These are phyloP conservation scores for Neoboletus magnificus DNA, from an alignment of 768 basidiomycete species.

Conservation along the genomic window DNA sequence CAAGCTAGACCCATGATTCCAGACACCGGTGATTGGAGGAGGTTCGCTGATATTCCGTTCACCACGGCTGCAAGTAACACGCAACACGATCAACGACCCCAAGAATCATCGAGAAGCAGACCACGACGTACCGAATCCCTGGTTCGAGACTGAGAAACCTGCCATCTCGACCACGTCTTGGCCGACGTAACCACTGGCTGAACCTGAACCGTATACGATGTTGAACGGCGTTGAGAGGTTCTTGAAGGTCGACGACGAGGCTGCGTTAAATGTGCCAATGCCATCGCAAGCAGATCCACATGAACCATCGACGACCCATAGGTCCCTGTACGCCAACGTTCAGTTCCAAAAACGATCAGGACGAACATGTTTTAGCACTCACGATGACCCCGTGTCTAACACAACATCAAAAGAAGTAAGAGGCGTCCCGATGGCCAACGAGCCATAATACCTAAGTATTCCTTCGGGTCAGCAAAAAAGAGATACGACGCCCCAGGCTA, in stretches of 20 bases:
- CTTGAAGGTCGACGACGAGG: slow-evolving; percentile 37
- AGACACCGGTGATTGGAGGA: slow-evolving; percentile 45
- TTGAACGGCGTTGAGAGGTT: slow-evolving; percentile 36
- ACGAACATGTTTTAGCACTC: not conserved
- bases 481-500: not conserved
- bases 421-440: slow-evolving; percentile 45
- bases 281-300: slow-evolving; percentile 34
- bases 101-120: not conserved
- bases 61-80: slow-evolving; percentile 34
- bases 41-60: slow-evolving; percentile 32
- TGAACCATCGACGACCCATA: slow-evolving; percentile 45
- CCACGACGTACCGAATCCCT: slow-evolving; percentile 38
- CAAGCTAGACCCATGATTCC: slow-evolving; percentile 57
- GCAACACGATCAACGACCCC: not conserved
- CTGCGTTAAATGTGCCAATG: slow-evolving; percentile 31
- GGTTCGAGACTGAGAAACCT: slow-evolving; percentile 46
- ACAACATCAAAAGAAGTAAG: slow-evolving; percentile 45
- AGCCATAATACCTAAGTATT: slow-evolving; percentile 34
- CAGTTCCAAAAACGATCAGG: not conserved
- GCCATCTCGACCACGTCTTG: slow-evolving; percentile 49
- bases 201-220: slow-evolving; percentile 48
- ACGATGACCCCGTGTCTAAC: slow-evolving; percentile 51
- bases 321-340: slow-evolving; percentile 35
- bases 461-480: not conserved
- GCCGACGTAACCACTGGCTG: slow-evolving; percentile 43